Conservation (phyloP, 768 basidiomycete species). For the Amanita pallidorosea region DNA sequence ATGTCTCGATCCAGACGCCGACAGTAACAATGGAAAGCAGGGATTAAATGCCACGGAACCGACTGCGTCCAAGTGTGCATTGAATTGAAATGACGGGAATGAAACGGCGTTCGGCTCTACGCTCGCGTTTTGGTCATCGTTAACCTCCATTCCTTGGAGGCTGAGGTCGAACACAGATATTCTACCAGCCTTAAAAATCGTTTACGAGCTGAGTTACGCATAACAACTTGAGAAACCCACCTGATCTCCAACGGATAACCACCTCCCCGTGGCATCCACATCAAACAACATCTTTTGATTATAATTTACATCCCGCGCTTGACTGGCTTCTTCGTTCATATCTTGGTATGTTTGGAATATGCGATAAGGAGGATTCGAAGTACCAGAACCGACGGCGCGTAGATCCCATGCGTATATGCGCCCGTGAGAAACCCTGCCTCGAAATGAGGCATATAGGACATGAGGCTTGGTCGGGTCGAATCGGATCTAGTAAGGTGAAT, state of each 20-base stretch:
- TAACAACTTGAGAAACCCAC: constrained; percentile 25
- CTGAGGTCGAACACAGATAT: constrained; percentile 42
- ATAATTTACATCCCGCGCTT: not conserved
- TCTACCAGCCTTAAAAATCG: constrained; percentile 36
- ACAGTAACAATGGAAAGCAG: constrained; percentile 40
- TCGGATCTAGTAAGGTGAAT: constrained; percentile 34
- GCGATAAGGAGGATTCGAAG: constrained; percentile 21
- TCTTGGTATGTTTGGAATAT: constrained; percentile 18
- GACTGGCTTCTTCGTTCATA: constrained; percentile 35
- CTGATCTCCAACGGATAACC: constrained; percentile 58
- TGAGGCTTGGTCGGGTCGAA: constrained; percentile 71
- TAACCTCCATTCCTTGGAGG: not conserved
- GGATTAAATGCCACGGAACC: constrained; percentile 73
- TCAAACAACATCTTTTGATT: constrained; percentile 71
- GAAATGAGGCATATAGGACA: constrained; percentile 70
- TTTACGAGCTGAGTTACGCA: not conserved
- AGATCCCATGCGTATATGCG: constrained; percentile 73
- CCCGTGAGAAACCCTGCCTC: constrained; percentile 32
- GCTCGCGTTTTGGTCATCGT: not conserved
- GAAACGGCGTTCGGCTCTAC: not conserved
- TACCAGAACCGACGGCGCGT: constrained; percentile 37
- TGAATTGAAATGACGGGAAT: constrained; percentile 26
- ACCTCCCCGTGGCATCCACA: constrained; percentile 55
- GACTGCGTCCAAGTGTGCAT: constrained; percentile 62
- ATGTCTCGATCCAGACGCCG: constrained; percentile 72